Percentiles rank a stretch among this genome's conserved stretches.
These are phyloP conservation scores for Aspergillus nanangensis DNA, from an alignment of 495 filamentous ascomycete species.

Conservation along the genomic window DNA sequence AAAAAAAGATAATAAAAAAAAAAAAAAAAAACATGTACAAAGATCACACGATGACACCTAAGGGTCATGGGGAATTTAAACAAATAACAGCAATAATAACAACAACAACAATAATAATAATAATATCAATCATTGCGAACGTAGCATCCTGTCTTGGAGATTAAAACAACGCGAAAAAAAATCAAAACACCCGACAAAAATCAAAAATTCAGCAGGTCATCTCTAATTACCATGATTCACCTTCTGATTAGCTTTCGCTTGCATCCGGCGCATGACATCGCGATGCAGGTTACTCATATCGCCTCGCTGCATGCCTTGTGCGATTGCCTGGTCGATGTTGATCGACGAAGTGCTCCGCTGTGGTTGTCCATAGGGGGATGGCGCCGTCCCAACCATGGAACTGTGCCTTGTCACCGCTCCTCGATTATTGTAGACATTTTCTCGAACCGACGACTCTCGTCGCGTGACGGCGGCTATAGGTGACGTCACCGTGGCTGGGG, in stretches of 20 bases:
- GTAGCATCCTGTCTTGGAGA: too few relatives aligned
- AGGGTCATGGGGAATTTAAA: too few relatives aligned
- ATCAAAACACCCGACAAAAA: conserved; percentile 4
- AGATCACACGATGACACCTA: too few relatives aligned
- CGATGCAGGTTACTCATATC: conserved; percentile 74
- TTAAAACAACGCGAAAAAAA: too few relatives aligned
- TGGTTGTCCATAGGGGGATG: conserved; percentile 20
- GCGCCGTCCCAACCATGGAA: not conserved
- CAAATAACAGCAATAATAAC: too few relatives aligned
- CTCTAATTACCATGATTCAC: conserved; percentile 7
- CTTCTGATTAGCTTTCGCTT: conserved; percentile 59
- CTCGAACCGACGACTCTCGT: conserved; percentile 69
- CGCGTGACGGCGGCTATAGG: conserved; percentile 64
- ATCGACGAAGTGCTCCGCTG: conserved; percentile 26
- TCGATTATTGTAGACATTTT: conserved; percentile 48
- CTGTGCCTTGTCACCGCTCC: conserved; percentile 24
- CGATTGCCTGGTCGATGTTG: conserved; percentile 51
- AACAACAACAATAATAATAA: too few relatives aligned
- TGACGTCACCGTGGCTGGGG: conserved; percentile 38
- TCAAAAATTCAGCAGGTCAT: conserved; percentile 11
- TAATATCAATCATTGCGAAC: too few relatives aligned
- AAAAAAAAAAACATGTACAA: too few relatives aligned
- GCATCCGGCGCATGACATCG: conserved; percentile 80
- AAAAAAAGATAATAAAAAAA: too few relatives aligned
- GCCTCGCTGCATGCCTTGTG: conserved; percentile 71